phyloP scores from a whole-genome alignment of 805 yeast species.

The Schwanniomyces pseudopolymorphus region DNA sequence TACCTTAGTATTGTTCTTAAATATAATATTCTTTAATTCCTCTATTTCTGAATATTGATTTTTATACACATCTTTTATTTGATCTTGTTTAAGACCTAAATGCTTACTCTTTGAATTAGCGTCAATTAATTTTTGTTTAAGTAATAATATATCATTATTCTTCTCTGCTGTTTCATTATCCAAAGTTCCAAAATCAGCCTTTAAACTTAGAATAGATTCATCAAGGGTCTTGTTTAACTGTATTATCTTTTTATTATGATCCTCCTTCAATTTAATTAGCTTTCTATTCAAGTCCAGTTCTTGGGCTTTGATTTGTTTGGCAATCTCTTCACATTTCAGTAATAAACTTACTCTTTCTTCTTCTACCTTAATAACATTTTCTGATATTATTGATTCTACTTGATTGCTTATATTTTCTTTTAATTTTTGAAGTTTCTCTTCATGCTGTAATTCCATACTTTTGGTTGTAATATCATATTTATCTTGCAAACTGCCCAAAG shows the following conservation, averaged over 20 bases:
- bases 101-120: not conserved
- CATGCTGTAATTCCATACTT: conserved; percentile 18
- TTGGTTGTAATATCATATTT: conserved; percentile 24
- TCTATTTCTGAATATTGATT: conserved; percentile 16
- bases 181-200: conserved; percentile 9
- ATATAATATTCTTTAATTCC: conserved; percentile 10
- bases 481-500: conserved; percentile 20
- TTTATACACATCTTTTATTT: conserved; percentile 4
- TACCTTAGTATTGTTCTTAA: conserved; percentile 8
- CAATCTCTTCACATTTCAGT: conserved; percentile 13
- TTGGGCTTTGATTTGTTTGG: conserved; percentile 12
- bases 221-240: conserved; percentile 13
- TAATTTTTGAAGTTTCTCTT: conserved; percentile 18
- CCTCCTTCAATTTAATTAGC: conserved; percentile 24
- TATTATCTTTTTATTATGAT: conserved; percentile 18
- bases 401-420: conserved; percentile 28
- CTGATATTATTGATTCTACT: conserved; percentile 38
- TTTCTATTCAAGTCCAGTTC: conserved; percentile 20
- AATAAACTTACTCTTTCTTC: conserved; percentile 20
- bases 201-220: conserved; percentile 12
- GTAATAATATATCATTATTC: conserved; percentile 3
- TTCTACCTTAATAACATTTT: conserved; percentile 30
- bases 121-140: conserved; percentile 6
- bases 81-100: not conserved
- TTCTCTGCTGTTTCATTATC: conserved; percentile 5